phyloP scores from a whole-genome alignment of 2,329 filamentous ascomycete species.

The Westerdykella aurantiaca region DNA sequence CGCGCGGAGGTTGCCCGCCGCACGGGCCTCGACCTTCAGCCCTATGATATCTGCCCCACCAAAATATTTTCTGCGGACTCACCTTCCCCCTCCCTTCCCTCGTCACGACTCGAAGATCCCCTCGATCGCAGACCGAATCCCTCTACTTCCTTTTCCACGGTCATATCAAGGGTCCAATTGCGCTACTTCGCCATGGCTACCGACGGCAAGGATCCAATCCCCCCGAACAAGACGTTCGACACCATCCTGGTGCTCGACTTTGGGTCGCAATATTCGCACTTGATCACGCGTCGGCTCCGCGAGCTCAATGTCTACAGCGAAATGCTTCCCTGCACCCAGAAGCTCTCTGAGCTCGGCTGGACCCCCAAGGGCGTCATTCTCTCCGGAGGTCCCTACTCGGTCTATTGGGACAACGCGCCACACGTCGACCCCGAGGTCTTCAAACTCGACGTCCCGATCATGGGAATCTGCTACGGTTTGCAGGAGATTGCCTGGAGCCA shows the following conservation, averaged over 20 bases:
- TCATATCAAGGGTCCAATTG: background rate
- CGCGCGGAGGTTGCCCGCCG: slow-evolving; percentile 1
- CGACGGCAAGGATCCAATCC: slow-evolving; percentile 39
- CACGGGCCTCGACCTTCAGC: slow-evolving; percentile 9
- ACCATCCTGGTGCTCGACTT: slow-evolving; percentile 70
- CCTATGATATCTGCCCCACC: slow-evolving; percentile 11
- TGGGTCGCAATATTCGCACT: slow-evolving; percentile 65
- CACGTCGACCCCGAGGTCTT: slow-evolving; percentile 81
- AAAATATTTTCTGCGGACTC: slow-evolving; percentile 14
- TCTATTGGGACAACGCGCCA: slow-evolving; percentile 71
- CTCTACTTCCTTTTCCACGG: background rate
- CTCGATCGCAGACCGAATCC: slow-evolving; percentile 3
- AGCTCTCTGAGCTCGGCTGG: slow-evolving; percentile 68
- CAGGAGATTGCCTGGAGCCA: slow-evolving; percentile 71
- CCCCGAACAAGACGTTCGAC: slow-evolving; percentile 51
- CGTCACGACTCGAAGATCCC: slow-evolving; percentile 12
- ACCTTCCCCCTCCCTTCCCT: slow-evolving; percentile 2
- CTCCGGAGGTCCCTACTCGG: slow-evolving; percentile 67
- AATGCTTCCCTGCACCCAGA: slow-evolving; percentile 82
- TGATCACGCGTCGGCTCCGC: slow-evolving; percentile 69
- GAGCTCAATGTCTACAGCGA: slow-evolving; percentile 79
- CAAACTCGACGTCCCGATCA: slow-evolving; percentile 60
- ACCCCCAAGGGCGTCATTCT: slow-evolving; percentile 81
- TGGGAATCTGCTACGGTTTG: slow-evolving; percentile 59
- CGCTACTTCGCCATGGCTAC: slow-evolving; percentile 30